Base-by-base conservation (phyloP, 768 basidiomycete species). In the Piloderma croceum region DNA sequence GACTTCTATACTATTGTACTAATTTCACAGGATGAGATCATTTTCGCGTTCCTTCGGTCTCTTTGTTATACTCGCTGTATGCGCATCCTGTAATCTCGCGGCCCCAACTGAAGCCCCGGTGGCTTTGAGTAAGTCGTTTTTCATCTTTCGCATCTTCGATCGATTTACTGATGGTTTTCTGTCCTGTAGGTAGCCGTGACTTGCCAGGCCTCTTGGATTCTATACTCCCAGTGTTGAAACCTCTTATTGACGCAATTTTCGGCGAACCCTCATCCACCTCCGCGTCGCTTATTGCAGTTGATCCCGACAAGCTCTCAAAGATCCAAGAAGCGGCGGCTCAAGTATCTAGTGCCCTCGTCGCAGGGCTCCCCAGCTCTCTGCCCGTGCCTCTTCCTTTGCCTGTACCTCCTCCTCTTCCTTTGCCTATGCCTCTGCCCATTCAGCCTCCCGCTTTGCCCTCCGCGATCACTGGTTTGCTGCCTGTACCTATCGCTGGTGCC, bases 301-400 rank as follows among this genome's bases (percentile, higher is more conserved):
- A 15, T 15, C 27, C 27, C 15, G 10, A 29, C 27, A 29, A 29
- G 15, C 10, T 29, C 27, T 9, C 27, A 9, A 15, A 29, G 10
- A 9, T 29, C 27, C 27, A 29, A 9, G 10, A 29, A 15, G 27
- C 27, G 27, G 27, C 27, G 10, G 9, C 27, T 29, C 27, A 29
- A 29, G 27, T 29, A 15, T 24, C 39, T 6, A 24, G 22, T 24
- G 22, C 29, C 13, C 32, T 17, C 21, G 19, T 44, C 11, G 38
- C 42, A 20, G 31, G 12, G 7, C 31, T 44, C 5, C 45, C 51
- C 7, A 34, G n/a, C 15, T 24, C 34, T 23, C 34, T 38, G 12
- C 33, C 29, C 22, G 29, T 11, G 15, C 29, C 31, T 7, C 32
- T 29, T 32, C 24, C n/a, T 19, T 12, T 38, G 5, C 22, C 36